Conservation (phyloP, 257 asterid species). For the Jacaranda mimosifolia region DNA sequence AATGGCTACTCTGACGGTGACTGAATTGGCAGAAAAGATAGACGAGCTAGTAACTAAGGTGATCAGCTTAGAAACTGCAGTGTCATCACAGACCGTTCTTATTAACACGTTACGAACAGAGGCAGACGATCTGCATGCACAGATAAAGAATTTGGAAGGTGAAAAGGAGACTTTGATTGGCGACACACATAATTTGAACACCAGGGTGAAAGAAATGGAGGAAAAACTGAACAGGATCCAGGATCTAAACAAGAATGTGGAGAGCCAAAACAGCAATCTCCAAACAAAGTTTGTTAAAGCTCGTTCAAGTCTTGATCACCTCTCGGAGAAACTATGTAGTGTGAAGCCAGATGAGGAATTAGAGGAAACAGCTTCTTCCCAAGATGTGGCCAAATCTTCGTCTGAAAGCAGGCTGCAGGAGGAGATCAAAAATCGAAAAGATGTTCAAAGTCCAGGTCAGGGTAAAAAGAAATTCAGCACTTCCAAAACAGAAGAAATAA, state of each 20-base stretch:
- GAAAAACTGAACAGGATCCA: conserved; percentile 60
- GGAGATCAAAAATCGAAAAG: conserved; percentile 18
- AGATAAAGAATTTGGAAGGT: conserved; percentile 59
- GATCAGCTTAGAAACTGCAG: conserved; percentile 71
- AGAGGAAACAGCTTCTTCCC: conserved; percentile 28
- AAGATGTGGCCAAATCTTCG: conserved; percentile 23
- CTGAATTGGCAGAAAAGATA: conserved; percentile 82
- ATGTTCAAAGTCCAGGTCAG: conserved; percentile 1
- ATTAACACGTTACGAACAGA: conserved; percentile 73
- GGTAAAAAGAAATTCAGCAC: no score
- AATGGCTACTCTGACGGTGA: conserved; percentile 58
- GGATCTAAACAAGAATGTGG: conserved; percentile 63
- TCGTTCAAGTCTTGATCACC: conserved; percentile 57
- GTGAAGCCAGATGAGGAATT: conserved; percentile 69
- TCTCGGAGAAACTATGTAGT: conserved; percentile 62
- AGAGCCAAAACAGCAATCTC: conserved; percentile 60
- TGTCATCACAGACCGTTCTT: conserved; percentile 78
- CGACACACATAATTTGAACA: conserved; percentile 47
- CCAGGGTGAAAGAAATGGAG: conserved; percentile 66
- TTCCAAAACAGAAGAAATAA: conserved; percentile 23
- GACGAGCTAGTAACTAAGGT: conserved; percentile 85
- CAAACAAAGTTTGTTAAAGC: conserved; percentile 65
- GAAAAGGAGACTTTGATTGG: conserved; percentile 53
- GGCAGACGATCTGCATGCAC: conserved; percentile 66
- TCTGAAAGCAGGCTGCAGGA: conserved; percentile 24